These are phyloP conservation scores for Chloris gayana DNA, from an alignment of 176 grass and related monocot species.

Conservation along the genomic window DNA sequence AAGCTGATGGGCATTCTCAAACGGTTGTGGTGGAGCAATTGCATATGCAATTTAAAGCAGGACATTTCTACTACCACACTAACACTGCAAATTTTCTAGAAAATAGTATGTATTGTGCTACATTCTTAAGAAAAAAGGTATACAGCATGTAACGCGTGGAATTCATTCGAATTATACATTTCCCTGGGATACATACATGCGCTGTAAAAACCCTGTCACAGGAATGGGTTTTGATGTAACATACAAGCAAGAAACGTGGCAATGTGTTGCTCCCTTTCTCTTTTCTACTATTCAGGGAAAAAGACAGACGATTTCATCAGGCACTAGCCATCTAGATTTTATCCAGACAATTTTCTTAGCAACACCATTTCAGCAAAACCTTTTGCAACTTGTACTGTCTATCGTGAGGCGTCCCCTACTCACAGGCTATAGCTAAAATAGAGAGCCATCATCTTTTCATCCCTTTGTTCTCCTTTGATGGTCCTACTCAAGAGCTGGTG, in stretches of 20 bases:
- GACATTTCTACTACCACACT: not conserved
- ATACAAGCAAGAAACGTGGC: not conserved
- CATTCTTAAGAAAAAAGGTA: not conserved
- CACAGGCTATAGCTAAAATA: conserved; percentile 23
- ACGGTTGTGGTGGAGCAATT: not conserved
- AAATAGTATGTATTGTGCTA: not conserved
- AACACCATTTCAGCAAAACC: conserved; percentile 20
- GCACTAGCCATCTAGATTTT: conserved; percentile 33
- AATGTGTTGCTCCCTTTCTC: not conserved
- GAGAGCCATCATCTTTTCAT: conserved; percentile 4
- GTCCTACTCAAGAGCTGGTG: conserved; percentile 77
- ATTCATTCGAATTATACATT: not conserved
- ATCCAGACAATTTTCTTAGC: conserved; percentile 33
- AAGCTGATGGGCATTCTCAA: not conserved
- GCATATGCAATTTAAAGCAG: not conserved
- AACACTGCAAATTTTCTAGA: not conserved
- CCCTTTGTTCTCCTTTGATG: not conserved
- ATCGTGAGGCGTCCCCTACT: not conserved
- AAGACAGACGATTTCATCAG: not conserved
- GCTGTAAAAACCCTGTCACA: not conserved
- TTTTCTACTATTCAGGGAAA: not conserved
- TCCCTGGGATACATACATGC: not conserved
- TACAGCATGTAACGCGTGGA: not conserved
- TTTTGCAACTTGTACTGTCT: conserved; percentile 27
- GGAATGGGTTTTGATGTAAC: not conserved